Evolutionary conservation across 371 early-diverging fungal species (phyloP), one percentile per base, ranked within the genome.

Genomic region (Mortierella sp.): DNA sequence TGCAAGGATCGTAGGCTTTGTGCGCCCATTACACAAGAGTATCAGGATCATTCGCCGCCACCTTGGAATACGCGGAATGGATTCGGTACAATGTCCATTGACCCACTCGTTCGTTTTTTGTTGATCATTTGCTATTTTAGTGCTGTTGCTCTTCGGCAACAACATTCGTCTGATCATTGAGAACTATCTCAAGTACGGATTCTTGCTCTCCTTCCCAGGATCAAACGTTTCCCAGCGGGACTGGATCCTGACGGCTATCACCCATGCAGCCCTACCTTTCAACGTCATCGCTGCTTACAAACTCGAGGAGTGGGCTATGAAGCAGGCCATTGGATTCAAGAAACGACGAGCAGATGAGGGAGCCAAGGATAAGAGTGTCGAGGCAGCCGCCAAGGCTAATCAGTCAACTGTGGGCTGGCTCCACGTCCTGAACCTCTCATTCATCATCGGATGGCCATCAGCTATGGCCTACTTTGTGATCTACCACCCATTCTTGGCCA

Each of bases 131-230:
- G n/a, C 34, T 58, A 21, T 25, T n/a, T 24, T 69, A 89, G 89
- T 94, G 89, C 85, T 96, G 34, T 80, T 95, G 12, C 88, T 96
- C 29, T 88, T 91, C 54, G 96, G 92, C 31, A 90, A 88, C 76
- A 93, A 92, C 62, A 81, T 94, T 52, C 90, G 95, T 6, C 81
- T 95, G 56, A 86, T 94, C 46, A 86, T 96, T 49, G 96, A 95
- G 67, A 96, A 96, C 72, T 93, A 87, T 79, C 74, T 88, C 79
- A 95, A 95, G 72, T 95, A 96, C 71, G 96, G 96, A 21, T 85
- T 94, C 28, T 81, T 95, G 46, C 83, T 95, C 63, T 82, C 83
- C 55, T 66, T 89, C n/a, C 91, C 92, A 7, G 87, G 88, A 57
- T 82, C 83, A 48, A 79, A 81, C 27, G 65, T 78, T 60, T 83